Evolutionary conservation across 352 stramenopile species (phyloP).

Genomic region (Thalassiosira mediterranea): DNA sequence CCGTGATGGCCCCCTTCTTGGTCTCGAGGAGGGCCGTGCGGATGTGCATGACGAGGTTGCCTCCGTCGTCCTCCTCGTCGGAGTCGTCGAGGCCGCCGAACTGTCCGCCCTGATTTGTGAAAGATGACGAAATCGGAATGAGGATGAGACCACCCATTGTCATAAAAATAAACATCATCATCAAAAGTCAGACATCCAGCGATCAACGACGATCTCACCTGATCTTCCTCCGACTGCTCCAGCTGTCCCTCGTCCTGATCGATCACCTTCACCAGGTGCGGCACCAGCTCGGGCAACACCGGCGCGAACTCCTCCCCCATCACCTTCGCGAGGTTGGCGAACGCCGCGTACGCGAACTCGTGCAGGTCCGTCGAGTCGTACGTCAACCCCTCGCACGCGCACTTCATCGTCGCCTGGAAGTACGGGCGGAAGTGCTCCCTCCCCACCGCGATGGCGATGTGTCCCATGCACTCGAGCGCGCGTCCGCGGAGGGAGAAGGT

Average conservation of each 20-base stretch:
- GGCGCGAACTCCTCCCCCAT: conserved; percentile 97
- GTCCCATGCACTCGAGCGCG: conserved; percentile 97
- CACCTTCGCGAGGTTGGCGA: conserved; percentile 97
- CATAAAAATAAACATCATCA: neutral
- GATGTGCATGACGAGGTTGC: conserved; percentile 79
- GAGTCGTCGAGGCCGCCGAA: conserved; percentile 81
- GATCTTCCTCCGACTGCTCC: conserved; percentile 67
- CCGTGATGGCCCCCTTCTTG: conserved; percentile 93
- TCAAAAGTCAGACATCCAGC: neutral
- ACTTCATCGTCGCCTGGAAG: conserved; percentile 93
- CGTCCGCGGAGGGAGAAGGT: conserved; percentile 92
- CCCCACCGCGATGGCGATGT: conserved; percentile 95
- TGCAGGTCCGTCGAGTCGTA: conserved; percentile 95
- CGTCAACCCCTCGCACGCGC: conserved; percentile 91
- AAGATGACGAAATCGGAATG: conserved; percentile 46
- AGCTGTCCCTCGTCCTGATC: conserved; percentile 83
- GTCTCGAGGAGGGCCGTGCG: conserved; percentile 89
- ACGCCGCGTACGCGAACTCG: conserved; percentile 97
- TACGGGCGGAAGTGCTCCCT: conserved; percentile 95
- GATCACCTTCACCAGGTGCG: conserved; percentile 84
- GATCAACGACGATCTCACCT: conserved; percentile 47
- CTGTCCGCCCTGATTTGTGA: conserved; percentile 50
- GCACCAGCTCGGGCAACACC: conserved; percentile 88
- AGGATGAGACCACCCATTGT: conserved; percentile 1
- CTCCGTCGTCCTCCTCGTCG: conserved; percentile 81